Evolutionary conservation across 768 basidiomycete species (phyloP).

Genomic region (Tylopilus balloui): DNA sequence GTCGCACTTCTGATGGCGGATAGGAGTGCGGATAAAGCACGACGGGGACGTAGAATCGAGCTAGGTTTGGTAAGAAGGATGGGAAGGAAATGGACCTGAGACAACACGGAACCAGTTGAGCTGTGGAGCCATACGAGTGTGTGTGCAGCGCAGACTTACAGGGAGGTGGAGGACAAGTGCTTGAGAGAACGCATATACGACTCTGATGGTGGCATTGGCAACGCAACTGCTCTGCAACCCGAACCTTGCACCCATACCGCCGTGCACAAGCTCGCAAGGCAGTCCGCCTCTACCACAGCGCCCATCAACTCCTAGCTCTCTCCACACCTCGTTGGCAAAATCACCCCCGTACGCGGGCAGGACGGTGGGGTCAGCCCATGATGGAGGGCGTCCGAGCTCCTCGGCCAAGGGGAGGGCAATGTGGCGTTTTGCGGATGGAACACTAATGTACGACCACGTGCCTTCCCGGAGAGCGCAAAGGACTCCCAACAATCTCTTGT

Average conservation of each 20-base stretch:
- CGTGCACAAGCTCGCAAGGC: constrained; percentile 75
- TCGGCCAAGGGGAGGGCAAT: constrained; percentile 44
- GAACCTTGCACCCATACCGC: constrained; percentile 42
- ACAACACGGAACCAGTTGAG: constrained; percentile 2
- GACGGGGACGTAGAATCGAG: constrained; percentile 43
- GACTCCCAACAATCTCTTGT: constrained; percentile 50
- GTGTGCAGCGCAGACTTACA: constrained; percentile 39
- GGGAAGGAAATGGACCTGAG: constrained; percentile 67
- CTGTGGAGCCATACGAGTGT: background rate
- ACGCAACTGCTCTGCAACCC: constrained; percentile 55
- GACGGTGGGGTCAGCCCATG: constrained; percentile 58
- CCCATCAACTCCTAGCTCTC: constrained; percentile 46
- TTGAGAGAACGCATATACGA: constrained; percentile 53
- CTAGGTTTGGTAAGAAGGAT: constrained; percentile 56
- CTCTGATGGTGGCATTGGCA: constrained; percentile 53
- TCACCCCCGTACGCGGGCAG: constrained; percentile 63
- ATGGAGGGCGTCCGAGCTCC: constrained; percentile 53
- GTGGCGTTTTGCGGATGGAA: constrained; percentile 36
- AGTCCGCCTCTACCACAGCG: constrained; percentile 60
- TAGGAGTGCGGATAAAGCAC: constrained; percentile 38
- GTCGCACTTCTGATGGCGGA: constrained; percentile 60
- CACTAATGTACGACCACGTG: constrained; percentile 55
- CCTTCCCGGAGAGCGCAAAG: constrained; percentile 52
- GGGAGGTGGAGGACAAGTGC: constrained; percentile 67
- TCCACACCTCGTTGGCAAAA: constrained; percentile 51